Conservation (phyloP, 306 rosid genomes). For the Lathyrus aphaca region DNA sequence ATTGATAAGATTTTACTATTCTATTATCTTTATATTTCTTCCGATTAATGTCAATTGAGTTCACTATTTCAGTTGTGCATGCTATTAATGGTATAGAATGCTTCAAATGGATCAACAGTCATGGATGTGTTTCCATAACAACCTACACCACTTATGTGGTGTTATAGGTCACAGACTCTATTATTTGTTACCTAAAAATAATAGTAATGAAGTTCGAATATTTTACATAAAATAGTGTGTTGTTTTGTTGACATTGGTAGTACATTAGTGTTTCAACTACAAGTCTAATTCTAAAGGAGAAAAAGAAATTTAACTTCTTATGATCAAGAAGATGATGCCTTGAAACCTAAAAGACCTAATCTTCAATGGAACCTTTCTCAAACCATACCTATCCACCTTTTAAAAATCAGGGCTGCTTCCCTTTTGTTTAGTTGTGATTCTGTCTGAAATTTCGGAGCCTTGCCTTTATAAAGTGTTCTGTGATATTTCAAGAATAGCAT, state of each 20-base stretch:
- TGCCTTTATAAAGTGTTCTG: conserved; percentile 81
- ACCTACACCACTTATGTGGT: not conserved
- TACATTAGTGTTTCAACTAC: conserved; percentile 22
- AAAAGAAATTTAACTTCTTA: conserved; percentile 3
- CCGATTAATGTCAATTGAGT: too few relatives aligned
- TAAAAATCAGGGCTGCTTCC: conserved; percentile 69
- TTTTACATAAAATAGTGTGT: not conserved
- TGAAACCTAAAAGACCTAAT: conserved; percentile 37
- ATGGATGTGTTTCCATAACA: conserved; percentile 3
- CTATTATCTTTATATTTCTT: too few relatives aligned
- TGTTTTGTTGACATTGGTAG: conserved; percentile 16
- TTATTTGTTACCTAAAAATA: conserved; percentile 4
- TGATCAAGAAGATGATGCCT: conserved; percentile 2
- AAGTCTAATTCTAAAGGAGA: conserved; percentile 16
- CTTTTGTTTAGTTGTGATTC: conserved; percentile 76
- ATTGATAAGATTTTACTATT: too few relatives aligned
- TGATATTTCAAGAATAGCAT: conserved; percentile 87
- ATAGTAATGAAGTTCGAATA: conserved; percentile 21
- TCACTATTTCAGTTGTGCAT: not conserved
- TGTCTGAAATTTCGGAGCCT: conserved; percentile 79
- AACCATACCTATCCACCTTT: conserved; percentile 81
- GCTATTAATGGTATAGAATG: not conserved
- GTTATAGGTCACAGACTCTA: not conserved
- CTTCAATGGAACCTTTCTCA: conserved; percentile 40
- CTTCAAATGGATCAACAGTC: not conserved